Percentiles rank a stretch among this genome's conserved stretches.
Conservation (phyloP, 495 filamentous ascomycete genomes). For the Penicillium lividum region DNA sequence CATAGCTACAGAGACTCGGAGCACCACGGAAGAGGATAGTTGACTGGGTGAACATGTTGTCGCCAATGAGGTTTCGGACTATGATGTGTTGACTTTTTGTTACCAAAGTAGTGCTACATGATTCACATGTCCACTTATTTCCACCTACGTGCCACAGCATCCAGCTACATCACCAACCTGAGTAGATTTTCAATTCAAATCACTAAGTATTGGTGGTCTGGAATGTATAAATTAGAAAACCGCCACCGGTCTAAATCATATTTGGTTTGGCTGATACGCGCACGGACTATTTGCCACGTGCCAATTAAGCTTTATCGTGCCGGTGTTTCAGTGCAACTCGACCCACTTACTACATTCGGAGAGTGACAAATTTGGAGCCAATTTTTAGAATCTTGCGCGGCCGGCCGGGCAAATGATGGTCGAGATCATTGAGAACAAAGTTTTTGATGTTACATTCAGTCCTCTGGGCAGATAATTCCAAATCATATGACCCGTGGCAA, state of each 20-base stretch:
- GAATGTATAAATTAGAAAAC: not conserved
- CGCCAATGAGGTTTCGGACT: not conserved
- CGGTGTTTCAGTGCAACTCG: not conserved
- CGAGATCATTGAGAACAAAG: not conserved
- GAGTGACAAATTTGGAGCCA: not conserved
- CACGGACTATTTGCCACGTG: not conserved
- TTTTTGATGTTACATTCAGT: not conserved
- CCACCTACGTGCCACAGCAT: not conserved
- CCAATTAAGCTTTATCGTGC: not conserved
- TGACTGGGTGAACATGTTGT: not conserved
- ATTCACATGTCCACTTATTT: not conserved
- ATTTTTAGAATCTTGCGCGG: not conserved
- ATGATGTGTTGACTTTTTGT: not conserved
- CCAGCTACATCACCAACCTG: not conserved
- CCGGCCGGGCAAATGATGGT: not conserved
- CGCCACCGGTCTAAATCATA: not conserved
- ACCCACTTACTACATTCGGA: not conserved
- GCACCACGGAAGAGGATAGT: not conserved
- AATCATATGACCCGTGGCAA: conserved; percentile 2
- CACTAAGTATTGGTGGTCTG: not conserved
- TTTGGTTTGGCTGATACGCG: not conserved
- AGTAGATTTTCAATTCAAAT: not conserved
- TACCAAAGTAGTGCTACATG: not conserved
- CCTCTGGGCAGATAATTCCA: conserved; percentile 1
- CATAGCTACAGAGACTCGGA: not conserved